phyloP scores from a whole-genome alignment of 257 asterid genomes.

The Fraxinus cuspidata region DNA sequence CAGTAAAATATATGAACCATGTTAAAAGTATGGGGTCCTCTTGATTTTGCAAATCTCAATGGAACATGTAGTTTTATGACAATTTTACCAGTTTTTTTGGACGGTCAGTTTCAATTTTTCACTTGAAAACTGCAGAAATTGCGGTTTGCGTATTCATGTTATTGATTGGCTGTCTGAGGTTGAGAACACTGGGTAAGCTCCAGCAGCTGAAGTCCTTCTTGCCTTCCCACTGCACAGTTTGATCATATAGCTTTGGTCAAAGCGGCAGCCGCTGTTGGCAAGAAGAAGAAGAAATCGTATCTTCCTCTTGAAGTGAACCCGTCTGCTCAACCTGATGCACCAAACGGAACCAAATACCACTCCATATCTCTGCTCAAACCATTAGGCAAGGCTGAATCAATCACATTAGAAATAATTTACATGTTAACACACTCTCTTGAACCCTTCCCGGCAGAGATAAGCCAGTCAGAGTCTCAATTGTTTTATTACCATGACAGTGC shows the following conservation, averaged over 20 bases:
- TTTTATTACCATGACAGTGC: slow-evolving; percentile 96
- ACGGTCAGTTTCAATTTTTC: slow-evolving; percentile 1
- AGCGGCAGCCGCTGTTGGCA: slow-evolving; percentile 69
- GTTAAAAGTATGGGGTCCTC: neutral
- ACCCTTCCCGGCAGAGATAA: slow-evolving; percentile 88
- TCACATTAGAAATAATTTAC: slow-evolving; percentile 68
- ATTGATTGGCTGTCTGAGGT: slow-evolving; percentile 50
- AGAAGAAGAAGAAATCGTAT: slow-evolving; percentile 78
- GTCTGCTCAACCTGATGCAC: slow-evolving; percentile 52
- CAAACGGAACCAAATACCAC: slow-evolving; percentile 72
- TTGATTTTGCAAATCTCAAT: neutral
- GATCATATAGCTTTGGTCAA: slow-evolving; percentile 77
- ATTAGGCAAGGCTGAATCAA: slow-evolving; percentile 62
- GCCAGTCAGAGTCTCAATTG: slow-evolving; percentile 90
- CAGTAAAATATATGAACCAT: neutral
- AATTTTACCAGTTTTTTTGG: neutral
- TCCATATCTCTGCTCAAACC: slow-evolving; percentile 59
- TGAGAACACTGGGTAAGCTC: slow-evolving; percentile 66
- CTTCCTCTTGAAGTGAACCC: slow-evolving; percentile 70
- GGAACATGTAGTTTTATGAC: neutral
- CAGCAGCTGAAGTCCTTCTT: slow-evolving; percentile 72
- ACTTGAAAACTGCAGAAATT: slow-evolving; percentile 27
- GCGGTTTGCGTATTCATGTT: slow-evolving; percentile 14
- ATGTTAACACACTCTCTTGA: slow-evolving; percentile 79
- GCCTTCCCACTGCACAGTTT: slow-evolving; percentile 69